Evolutionary conservation across 768 basidiomycete genomes (phyloP), one percentile per base, ranked within the genome.

Genomic region (Chalciporus chontae): DNA sequence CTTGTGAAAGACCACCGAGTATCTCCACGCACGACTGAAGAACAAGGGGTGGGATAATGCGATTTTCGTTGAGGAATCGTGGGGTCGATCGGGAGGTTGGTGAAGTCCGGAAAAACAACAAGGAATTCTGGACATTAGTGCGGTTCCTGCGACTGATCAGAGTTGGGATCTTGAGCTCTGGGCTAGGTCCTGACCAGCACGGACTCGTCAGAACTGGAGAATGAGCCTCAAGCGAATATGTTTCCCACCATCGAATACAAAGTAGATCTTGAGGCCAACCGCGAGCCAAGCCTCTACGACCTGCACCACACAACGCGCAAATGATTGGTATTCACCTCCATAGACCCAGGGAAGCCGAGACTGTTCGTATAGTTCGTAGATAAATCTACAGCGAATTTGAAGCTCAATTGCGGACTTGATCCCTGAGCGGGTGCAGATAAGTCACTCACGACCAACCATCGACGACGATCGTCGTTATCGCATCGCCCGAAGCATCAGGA

Each of bases 391-490:
- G n/a, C 42, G 40, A 26, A 47, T 51, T 14, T 11, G 39, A 60
- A 36, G 48, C 5, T 47, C 41, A 49, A 54, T 37, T 47, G 23
- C 51, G n/a, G n/a, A n/a, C n/a, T n/a, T n/a, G n/a, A n/a, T n/a
- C n/a, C n/a, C n/a, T n/a, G n/a, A n/a, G n/a, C n/a, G 43, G 40
- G 42, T 24, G 36, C 43, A 37, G 19, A 36, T 26, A 4, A 39
- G 43, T 2, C 40, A 83, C 90, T 83, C 66, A 92, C 90, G 90
- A 90, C 87, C 85, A 90, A 40, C 80, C 90, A 70, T 93, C 90
- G 43, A 92, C 78, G 8, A 93, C 84, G 51, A 90, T 70, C 27
- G 79, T 71, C 17, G 76, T 72, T 42, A 53, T 45, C 38, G 48
- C 29, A 10, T 60, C 46, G 5, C 39, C 51, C 27, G 54, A 55